Evolutionary conservation across 164 flowering plant genomes (phyloP).

Genomic region (Umbellularia californica): DNA sequence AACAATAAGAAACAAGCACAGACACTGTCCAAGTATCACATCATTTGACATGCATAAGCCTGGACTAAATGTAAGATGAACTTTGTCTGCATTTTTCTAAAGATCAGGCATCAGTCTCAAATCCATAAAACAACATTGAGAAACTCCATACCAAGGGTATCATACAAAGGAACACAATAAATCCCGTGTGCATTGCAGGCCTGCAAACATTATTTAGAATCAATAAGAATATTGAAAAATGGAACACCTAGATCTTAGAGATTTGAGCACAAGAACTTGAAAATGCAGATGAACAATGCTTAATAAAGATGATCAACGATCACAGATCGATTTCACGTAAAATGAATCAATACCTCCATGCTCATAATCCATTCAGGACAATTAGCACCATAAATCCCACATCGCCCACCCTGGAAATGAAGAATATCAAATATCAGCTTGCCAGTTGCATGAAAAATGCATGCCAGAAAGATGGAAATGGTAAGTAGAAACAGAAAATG

Average conservation of each 20-base stretch:
- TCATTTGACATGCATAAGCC: not conserved
- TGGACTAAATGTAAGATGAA: not conserved
- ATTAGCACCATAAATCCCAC: slow-evolving; percentile 92
- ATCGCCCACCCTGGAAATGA: slow-evolving; percentile 62
- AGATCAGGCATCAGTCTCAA: not conserved
- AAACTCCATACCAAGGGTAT: slow-evolving; percentile 74
- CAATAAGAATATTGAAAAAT: not conserved
- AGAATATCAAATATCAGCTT: slow-evolving; percentile 11
- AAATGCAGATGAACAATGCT: not conserved
- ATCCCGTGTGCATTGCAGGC: slow-evolving; percentile 99
- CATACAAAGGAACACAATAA: slow-evolving; percentile 93
- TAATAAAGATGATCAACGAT: not conserved
- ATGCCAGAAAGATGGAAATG: not conserved
- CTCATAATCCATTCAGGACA: slow-evolving; percentile 88
- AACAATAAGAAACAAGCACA: not conserved
- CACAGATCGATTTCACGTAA: not conserved
- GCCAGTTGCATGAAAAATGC: not conserved
- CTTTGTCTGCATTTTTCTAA: not conserved
- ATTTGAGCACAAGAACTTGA: not conserved
- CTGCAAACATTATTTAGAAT: slow-evolving; percentile 39
- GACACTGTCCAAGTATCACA: not conserved
- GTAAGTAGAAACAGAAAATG: not conserved
- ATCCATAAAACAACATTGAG: not conserved
- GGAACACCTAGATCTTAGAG: not conserved
- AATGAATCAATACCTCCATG: slow-evolving; percentile 66